Percentiles rank a stretch among this genome's conserved stretches.
These are phyloP conservation scores for Tanacetum coccineum DNA, from an alignment of 129 eudicot species.

Conservation along the genomic window DNA sequence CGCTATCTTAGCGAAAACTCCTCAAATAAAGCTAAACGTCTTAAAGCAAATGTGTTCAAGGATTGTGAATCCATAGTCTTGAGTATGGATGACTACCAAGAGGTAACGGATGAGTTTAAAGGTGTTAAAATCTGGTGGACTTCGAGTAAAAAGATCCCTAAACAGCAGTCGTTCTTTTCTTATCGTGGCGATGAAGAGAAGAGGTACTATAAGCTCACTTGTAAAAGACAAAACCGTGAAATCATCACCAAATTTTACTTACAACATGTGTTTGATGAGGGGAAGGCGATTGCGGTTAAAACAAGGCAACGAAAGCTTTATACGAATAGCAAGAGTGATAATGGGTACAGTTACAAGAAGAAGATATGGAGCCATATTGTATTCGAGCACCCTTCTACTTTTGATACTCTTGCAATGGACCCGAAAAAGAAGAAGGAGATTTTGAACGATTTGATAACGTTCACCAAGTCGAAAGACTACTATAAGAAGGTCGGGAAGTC, in stretches of 20 bases:
- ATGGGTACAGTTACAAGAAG: neutral
- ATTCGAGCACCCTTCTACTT: slow-evolving; percentile 21
- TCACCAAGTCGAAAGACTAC: slow-evolving; percentile 17
- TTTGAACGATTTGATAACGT: slow-evolving; percentile 13
- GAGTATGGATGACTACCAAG: slow-evolving; percentile 24
- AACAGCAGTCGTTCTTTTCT: neutral
- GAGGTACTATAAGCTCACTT: slow-evolving; percentile 37
- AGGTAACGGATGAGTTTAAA: slow-evolving; percentile 7
- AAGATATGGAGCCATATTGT: slow-evolving; percentile 13
- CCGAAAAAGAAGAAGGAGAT: slow-evolving; percentile 21
- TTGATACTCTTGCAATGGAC: slow-evolving; percentile 24
- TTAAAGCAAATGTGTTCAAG: slow-evolving; percentile 13
- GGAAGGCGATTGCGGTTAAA: slow-evolving; percentile 33
- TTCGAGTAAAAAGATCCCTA: neutral
- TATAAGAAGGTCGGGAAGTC: slow-evolving; percentile 22
- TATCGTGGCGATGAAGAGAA: slow-evolving; percentile 14
- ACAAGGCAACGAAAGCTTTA: slow-evolving; percentile 44
- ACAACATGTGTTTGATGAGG: slow-evolving; percentile 43
- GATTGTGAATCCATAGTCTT: slow-evolving; percentile 8
- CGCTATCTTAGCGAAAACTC: slow-evolving; percentile 20
- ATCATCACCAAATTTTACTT: slow-evolving; percentile 29
- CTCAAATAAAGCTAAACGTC: slow-evolving; percentile 12
- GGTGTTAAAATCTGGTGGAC: slow-evolving; percentile 14
- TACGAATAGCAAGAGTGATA: slow-evolving; percentile 27
- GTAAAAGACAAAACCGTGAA: slow-evolving; percentile 2